Evolutionary conservation across 2,329 filamentous ascomycete species (phyloP).

Genomic region (Arthrinium puccinioides): DNA sequence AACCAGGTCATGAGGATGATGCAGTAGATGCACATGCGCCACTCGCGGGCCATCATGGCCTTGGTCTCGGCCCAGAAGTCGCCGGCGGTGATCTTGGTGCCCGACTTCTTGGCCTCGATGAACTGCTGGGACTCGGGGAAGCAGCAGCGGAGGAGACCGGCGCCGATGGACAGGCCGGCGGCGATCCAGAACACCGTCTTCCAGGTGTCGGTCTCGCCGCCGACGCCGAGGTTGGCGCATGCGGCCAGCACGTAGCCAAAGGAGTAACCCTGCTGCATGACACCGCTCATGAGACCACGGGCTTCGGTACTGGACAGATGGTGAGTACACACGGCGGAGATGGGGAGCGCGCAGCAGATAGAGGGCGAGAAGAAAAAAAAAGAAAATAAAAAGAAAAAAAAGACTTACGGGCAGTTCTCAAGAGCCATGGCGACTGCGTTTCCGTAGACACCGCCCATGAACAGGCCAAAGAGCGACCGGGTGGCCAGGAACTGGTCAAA

Average conservation of each 20-base stretch:
- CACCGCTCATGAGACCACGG: constrained; percentile 73
- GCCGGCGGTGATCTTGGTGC: constrained; percentile 39
- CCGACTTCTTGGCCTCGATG: constrained; percentile 57
- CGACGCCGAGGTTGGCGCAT: constrained; percentile 66
- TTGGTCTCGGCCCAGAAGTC: constrained; percentile 65
- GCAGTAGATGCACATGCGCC: constrained; percentile 73
- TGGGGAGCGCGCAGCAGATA: too few relatives aligned
- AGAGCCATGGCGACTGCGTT: constrained; percentile 73
- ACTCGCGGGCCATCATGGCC: constrained; percentile 61
- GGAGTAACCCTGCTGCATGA: constrained; percentile 76
- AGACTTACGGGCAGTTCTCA: constrained; percentile 59
- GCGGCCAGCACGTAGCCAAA: constrained; percentile 76
- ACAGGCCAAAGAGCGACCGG: constrained; percentile 64
- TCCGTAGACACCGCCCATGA: constrained; percentile 77
- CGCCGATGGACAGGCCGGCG: constrained; percentile 57
- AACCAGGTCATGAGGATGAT: constrained; percentile 73
- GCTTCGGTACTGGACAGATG: constrained; percentile 53
- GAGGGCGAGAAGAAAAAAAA: too few relatives aligned
- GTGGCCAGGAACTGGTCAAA: constrained; percentile 72
- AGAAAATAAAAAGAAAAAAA: not conserved
- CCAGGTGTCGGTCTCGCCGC: constrained; percentile 55
- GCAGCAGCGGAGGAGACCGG: constrained; percentile 59
- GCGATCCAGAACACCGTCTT: constrained; percentile 71
- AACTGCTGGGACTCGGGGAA: constrained; percentile 75
- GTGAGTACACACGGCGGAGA: too few relatives aligned